These are phyloP conservation scores for Dryas integrifolia DNA, from an alignment of 331 rosid genomes.

Conservation along the genomic window DNA sequence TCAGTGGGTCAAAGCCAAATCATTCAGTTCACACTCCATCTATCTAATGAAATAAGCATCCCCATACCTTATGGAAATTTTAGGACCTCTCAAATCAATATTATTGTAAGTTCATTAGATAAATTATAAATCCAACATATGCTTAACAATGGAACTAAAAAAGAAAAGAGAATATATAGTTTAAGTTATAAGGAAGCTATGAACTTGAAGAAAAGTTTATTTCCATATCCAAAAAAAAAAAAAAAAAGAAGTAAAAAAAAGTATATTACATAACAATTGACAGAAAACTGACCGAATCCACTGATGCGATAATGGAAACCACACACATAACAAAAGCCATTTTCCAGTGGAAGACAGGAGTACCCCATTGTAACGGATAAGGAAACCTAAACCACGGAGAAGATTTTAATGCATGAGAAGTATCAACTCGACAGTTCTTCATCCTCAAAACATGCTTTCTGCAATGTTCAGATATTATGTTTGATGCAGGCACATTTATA, in stretches of 20 bases:
- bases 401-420: constrained; percentile 68
- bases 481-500: constrained; percentile 79
- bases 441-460: constrained; percentile 88
- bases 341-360: constrained; percentile 98
- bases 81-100: background rate
- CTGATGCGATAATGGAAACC: constrained; percentile 86
- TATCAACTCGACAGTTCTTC: constrained; percentile 93
- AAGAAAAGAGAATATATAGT: constrained; percentile 5
- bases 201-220: background rate
- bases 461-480: constrained; percentile 81
- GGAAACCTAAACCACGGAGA: constrained; percentile 99
- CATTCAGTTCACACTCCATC: background rate
- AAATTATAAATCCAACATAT: background rate
- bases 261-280: constrained; percentile 23
- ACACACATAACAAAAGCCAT: constrained; percentile 93
- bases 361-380: constrained; percentile 97
- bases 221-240: background rate
- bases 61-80: background rate
- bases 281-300: constrained; percentile 85
- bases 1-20: background rate
- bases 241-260: background rate
- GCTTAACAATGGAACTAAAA: background rate
- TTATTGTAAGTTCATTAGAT: background rate
- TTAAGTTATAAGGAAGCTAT: background rate
- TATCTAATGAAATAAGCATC: background rate